Conservation (phyloP, 1,284 basidiomycete genomes). For the Peniophora sp. region DNA sequence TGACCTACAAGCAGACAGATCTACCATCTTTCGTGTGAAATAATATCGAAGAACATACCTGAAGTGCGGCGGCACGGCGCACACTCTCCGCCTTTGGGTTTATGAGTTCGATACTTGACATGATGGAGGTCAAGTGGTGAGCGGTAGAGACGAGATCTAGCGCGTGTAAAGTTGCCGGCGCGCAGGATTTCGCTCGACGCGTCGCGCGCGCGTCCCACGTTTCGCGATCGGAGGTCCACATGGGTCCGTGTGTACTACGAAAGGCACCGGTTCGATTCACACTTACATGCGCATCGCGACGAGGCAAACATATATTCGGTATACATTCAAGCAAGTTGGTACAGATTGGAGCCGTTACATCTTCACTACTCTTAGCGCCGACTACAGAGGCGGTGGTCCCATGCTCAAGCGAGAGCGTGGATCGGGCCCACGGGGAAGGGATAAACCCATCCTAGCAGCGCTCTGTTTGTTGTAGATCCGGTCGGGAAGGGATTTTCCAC, state of each 20-base stretch:
- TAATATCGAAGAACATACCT: conserved; percentile 46
- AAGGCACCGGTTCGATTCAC: too few species aligned
- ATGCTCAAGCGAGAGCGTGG: conserved; percentile 15
- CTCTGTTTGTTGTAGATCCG: conserved; percentile 22
- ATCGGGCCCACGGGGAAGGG: conserved; percentile 25
- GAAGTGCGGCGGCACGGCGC: conserved; percentile 84
- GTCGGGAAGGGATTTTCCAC: conserved; percentile 26
- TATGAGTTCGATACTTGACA: conserved; percentile 82
- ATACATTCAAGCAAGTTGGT: too few species aligned
- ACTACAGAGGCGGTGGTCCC: too few species aligned
- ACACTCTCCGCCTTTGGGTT: conserved; percentile 96
- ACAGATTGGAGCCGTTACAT: too few species aligned
- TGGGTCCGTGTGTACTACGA: too few species aligned
- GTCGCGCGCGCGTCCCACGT: too few species aligned
- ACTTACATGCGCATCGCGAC: too few species aligned
- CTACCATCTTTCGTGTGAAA: neutral
- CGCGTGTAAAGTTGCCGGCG: too few species aligned
- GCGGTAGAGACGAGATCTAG: neutral
- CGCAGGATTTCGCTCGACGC: too few species aligned
- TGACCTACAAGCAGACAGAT: conserved; percentile 44
- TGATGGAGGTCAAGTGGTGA: conserved; percentile 6
- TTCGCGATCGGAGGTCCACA: too few species aligned
- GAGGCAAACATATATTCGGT: too few species aligned
- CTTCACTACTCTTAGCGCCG: too few species aligned
- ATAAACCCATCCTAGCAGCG: conserved; percentile 20